Conservation (phyloP, 805 yeast genomes). For the Barnettozyma siamensis region DNA sequence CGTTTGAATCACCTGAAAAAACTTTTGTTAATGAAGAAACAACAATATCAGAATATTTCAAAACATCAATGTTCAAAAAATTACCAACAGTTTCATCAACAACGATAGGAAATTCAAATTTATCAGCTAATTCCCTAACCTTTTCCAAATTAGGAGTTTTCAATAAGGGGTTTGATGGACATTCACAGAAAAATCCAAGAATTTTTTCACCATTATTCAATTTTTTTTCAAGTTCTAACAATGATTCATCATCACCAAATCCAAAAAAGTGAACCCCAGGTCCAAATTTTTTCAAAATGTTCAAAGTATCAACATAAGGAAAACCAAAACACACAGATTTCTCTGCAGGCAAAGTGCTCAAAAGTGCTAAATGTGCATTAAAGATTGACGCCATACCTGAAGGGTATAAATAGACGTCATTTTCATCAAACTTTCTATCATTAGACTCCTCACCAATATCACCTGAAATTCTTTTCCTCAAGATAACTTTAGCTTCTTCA, state of each 20-base stretch:
- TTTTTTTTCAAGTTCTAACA: constrained; percentile 57
- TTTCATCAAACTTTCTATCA: constrained; percentile 30
- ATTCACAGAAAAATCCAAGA: constrained; percentile 81
- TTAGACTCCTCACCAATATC: constrained; percentile 27
- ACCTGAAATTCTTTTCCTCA: constrained; percentile 70
- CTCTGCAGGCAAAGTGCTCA: constrained; percentile 26
- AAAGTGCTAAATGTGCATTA: constrained; percentile 61
- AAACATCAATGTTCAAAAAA: constrained; percentile 72
- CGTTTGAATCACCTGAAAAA: constrained; percentile 91
- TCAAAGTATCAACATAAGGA: constrained; percentile 91
- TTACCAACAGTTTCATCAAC: constrained; percentile 96
- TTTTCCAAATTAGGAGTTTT: constrained; percentile 73
- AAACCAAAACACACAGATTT: constrained; percentile 93
- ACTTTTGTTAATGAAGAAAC: constrained; percentile 87
- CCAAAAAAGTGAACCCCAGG: constrained; percentile 87
- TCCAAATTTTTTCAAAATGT: constrained; percentile 83
- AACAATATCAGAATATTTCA: constrained; percentile 80
- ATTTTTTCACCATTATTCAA: constrained; percentile 61
- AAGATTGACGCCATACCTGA: constrained; percentile 93
- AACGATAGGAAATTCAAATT: constrained; percentile 70
- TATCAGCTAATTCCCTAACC: constrained; percentile 58
- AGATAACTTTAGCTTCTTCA: constrained; percentile 65
- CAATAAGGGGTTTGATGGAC: constrained; percentile 92
- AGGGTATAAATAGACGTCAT: constrained; percentile 80
- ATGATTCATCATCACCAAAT: constrained; percentile 66